phyloP scores from a whole-genome alignment of 1,139 yeast species.

The Meyerozyma smithsonii region DNA sequence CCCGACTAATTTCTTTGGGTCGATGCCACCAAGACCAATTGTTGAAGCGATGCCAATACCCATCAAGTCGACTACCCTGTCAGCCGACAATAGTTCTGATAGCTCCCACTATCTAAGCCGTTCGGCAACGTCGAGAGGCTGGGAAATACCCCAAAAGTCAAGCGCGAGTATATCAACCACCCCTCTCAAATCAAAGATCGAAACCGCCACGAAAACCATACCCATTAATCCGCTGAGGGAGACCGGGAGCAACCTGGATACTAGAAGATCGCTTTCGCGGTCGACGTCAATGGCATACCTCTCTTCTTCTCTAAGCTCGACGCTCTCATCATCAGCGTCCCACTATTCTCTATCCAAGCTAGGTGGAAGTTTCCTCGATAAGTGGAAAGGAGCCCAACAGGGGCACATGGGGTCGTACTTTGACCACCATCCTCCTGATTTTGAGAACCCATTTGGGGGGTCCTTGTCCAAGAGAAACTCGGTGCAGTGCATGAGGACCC shows the following conservation, averaged over 20 bases:
- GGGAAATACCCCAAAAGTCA: slow-evolving; percentile 43
- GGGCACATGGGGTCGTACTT: slow-evolving; percentile 3
- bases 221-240: slow-evolving; percentile 18
- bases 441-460: slow-evolving; percentile 5
- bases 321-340: slow-evolving; percentile 33
- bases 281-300: slow-evolving; percentile 41
- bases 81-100: slow-evolving; percentile 16
- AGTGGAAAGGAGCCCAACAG: slow-evolving; percentile 27
- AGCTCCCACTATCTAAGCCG: slow-evolving; percentile 21
- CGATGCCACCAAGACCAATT: slow-evolving; percentile 3
- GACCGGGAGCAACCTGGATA: slow-evolving; percentile 7
- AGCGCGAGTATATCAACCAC: slow-evolving; percentile 20
- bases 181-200: slow-evolving; percentile 9
- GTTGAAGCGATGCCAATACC: slow-evolving; percentile 25
- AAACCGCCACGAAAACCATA: slow-evolving; percentile 17
- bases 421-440: slow-evolving; percentile 6
- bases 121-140: slow-evolving; percentile 33
- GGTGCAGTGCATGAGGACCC: slow-evolving; percentile 32
- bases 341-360: slow-evolving; percentile 36
- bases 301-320: slow-evolving; percentile 38
- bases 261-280: slow-evolving; percentile 23
- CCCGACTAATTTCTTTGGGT: background rate
- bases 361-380: slow-evolving; percentile 46
- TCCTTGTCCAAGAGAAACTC: slow-evolving; percentile 24
- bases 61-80: slow-evolving; percentile 15